A percentile compares a stretch with the other conserved stretches of the same genome.
Evolutionary conservation across 2,329 filamentous ascomycete genomes (phyloP).

Genomic region (Xylariaceae sp.): DNA sequence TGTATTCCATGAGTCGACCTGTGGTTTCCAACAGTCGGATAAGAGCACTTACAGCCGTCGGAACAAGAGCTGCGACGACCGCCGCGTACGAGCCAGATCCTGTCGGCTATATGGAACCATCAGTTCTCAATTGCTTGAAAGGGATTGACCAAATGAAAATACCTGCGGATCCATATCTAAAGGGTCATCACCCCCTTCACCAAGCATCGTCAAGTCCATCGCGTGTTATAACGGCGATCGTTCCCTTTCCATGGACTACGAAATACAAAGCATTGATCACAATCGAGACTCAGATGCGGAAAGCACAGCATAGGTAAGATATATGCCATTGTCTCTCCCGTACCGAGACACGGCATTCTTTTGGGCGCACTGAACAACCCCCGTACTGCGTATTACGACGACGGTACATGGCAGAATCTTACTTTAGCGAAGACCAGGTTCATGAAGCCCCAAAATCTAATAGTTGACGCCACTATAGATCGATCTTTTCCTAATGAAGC

Average conservation of each 20-base stretch:
- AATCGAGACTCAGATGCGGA: neutral
- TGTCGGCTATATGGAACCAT: slow-evolving; percentile 21
- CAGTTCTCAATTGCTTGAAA: neutral
- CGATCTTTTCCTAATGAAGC: neutral
- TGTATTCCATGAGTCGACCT: slow-evolving; percentile 18
- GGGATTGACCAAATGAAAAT: neutral
- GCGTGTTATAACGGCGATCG: neutral
- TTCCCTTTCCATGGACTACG: neutral
- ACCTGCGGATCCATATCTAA: slow-evolving; percentile 12
- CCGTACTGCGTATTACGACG: too few relatives aligned
- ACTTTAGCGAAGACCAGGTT: neutral
- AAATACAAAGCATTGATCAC: neutral
- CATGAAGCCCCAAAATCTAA: neutral
- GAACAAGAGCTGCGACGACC: slow-evolving; percentile 29
- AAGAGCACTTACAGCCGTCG: slow-evolving; percentile 27
- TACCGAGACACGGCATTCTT: too few relatives aligned
- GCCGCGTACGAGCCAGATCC: slow-evolving; percentile 30
- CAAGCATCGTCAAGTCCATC: neutral
- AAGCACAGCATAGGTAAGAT: neutral
- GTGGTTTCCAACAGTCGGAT: neutral
- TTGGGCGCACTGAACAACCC: too few relatives aligned
- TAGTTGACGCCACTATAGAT: neutral
- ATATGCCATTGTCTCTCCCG: too few relatives aligned
- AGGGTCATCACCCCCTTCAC: neutral
- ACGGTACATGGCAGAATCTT: too few relatives aligned